Base-by-base conservation (phyloP, 805 yeast species). In the Lipomyces kockii region DNA sequence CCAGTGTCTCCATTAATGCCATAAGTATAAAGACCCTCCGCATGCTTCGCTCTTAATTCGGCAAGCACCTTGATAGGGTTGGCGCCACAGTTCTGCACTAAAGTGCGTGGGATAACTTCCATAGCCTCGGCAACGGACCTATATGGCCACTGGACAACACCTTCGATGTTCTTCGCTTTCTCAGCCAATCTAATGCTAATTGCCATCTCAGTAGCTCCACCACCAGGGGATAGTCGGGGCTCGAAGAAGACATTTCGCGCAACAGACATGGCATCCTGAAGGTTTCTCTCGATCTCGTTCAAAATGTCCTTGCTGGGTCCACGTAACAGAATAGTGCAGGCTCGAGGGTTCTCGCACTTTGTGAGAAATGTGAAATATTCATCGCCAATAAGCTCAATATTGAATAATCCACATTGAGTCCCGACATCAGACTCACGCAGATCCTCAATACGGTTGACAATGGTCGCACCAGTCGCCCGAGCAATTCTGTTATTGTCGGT, bases 181-280 rank as follows among this genome's bases (percentile, higher is more conserved):
- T 93, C 97, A 20, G 97, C 85, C 68, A 95, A 84, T 72, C 84
- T 87, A 37, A 95, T 98, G 67, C 94, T 85, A 52, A 95, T 92
- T 2, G 98, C 98, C 98, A 95, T 95, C 82, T 95, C 99, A 35
- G 98, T 94, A 62, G 99, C 99, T 75, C 99, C 99, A 69, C 99
- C 99, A 75, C 99, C 99, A 60, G 99, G 99, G 1, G 97, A 85
- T 76, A 95, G 85, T 54, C 93, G 87, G 62, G 99, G 99, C 78
- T 94, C 97, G 74, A 94, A 88, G 84, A 92, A 85, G 46, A 95
- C 97, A 77, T 95, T 95, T 79, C 97, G 87, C 22, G 98, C 88
- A 58, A 95, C 99, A 2, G 97, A 94, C 97, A 95, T 90, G 57
- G 99, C 99, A 80, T 95, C 99, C 78, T 95, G 98, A 77, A 95